A percentile compares a stretch with the other conserved stretches of the same genome.
Conservation (phyloP, 176 grass and related monocot species). For the Triticum urartu region DNA sequence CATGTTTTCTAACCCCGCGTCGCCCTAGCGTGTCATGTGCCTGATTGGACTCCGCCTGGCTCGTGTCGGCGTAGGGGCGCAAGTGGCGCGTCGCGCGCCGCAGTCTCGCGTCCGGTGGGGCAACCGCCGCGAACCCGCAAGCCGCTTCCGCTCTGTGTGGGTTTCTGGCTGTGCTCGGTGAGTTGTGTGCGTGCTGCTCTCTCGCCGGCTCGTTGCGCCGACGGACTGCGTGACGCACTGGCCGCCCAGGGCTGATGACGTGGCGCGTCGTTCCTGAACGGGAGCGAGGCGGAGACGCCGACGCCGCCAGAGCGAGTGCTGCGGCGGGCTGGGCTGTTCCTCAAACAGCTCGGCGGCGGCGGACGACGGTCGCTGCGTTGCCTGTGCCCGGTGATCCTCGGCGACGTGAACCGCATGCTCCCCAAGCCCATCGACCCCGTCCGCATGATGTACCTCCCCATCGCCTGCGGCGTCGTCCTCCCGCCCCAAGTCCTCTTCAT, state of each 20-base stretch:
- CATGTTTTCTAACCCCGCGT: too few relatives aligned
- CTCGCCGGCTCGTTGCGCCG: neutral
- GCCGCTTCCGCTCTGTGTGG: too few relatives aligned
- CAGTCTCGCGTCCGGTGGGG: too few relatives aligned
- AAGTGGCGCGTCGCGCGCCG: too few relatives aligned
- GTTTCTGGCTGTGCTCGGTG: too few relatives aligned
- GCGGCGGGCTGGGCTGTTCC: conserved; percentile 21
- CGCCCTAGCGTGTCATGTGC: too few relatives aligned
- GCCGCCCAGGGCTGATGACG: conserved; percentile 48
- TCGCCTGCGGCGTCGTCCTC: conserved; percentile 47
- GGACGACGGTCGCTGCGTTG: conserved; percentile 28
- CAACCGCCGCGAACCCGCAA: too few relatives aligned
- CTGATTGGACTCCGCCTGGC: too few relatives aligned
- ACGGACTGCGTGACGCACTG: conserved; percentile 49
- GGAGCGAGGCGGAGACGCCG: conserved; percentile 34
- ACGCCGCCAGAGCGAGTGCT: conserved; percentile 49
- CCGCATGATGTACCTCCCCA: conserved; percentile 48
- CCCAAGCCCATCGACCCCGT: conserved; percentile 47
- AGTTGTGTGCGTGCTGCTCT: too few relatives aligned
- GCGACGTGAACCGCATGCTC: conserved; percentile 50
- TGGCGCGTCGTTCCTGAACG: conserved; percentile 51
- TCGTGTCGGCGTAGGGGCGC: too few relatives aligned
- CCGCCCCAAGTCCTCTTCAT: conserved; percentile 43
- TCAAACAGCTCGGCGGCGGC: conserved; percentile 32
- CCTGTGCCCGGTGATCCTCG: conserved; percentile 50